Evolutionary conservation across 176 grass and related monocot species (phyloP), one percentile per base, ranked within the genome.

Genomic region (Carex littledalei): DNA sequence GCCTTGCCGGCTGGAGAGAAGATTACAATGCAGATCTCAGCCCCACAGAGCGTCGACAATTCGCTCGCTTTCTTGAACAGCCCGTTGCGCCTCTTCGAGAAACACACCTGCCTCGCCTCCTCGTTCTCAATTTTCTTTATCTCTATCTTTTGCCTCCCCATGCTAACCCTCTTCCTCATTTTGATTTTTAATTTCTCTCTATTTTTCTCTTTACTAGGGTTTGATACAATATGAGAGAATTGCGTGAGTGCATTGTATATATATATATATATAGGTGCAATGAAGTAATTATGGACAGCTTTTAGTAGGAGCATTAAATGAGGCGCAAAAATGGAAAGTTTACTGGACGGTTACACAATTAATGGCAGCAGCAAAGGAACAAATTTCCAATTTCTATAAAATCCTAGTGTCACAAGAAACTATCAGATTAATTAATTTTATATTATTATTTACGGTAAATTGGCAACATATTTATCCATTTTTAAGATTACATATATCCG

Each of bases 1-100:
- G 90, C 83, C 64, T 91, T 91, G 16, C 90, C 90, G 11, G 87
- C 87, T 1, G 87, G 90, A 45, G 90, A 91, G 87, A 91, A 91
- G 39, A 91, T 85, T 31, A 91, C 84, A 20, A 88, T 84, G 9
- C 80, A 78, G 1, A 91, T 84, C n/a, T 93, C 84, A 2, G 86
- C 80, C 15, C 91, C 84, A 56, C 91, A 93, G 2, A 93, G 88
- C 9, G 87, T 88, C 13, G 88, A 74, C 18, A 93, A 32, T 49
- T 93, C 91, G 57, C 84, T 90, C 0, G 91, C 86, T 84, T 93
- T 93, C 53, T 87, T 90, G 80, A 90, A 93, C 1, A 93, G 34
- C 0, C 88, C 88, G 0, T 84, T 71, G 15, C 88, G 78, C 31
- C 88, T 34, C 71, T 93, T 93, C 14, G 88, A 93, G 88, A 90